These are phyloP conservation scores for Aurantiochytrium sp. DNA, from an alignment of 108 stramenopile species.

Conservation along the genomic window DNA sequence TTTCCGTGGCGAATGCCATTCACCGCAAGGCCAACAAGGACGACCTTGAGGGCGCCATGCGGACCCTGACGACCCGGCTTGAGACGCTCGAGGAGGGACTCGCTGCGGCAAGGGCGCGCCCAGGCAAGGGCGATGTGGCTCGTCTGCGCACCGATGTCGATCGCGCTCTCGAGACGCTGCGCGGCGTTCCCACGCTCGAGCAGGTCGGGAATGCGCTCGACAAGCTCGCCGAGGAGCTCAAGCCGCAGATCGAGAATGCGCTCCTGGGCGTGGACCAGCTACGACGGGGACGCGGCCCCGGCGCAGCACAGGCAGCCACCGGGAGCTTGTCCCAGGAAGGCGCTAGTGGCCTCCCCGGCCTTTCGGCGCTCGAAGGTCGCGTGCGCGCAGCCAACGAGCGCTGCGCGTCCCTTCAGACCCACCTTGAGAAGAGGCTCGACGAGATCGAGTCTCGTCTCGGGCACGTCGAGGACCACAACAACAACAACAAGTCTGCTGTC, in stretches of 20 bases:
- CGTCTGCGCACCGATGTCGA: neutral
- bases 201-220: neutral
- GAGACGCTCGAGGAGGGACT: neutral
- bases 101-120: neutral
- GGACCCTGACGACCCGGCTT: neutral
- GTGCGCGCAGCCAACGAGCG: neutral
- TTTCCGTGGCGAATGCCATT: conserved; percentile 2
- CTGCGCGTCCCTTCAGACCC: neutral
- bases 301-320: too few species aligned
- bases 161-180: neutral
- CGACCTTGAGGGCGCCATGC: neutral
- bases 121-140: neutral
- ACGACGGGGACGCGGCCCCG: too few species aligned
- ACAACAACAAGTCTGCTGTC: neutral
- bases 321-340: too few species aligned
- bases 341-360: neutral
- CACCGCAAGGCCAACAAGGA: conserved; percentile 25
- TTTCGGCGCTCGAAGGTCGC: neutral
- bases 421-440: neutral
- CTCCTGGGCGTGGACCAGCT: neutral
- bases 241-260: neutral
- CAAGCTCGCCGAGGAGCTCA: neutral
- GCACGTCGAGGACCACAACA: neutral
- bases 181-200: neutral
- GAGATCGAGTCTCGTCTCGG: neutral